Percentiles rank a stretch among this genome's conserved stretches.
Evolutionary conservation across 805 yeast genomes (phyloP).

Genomic region (Yueomyces sp.): DNA sequence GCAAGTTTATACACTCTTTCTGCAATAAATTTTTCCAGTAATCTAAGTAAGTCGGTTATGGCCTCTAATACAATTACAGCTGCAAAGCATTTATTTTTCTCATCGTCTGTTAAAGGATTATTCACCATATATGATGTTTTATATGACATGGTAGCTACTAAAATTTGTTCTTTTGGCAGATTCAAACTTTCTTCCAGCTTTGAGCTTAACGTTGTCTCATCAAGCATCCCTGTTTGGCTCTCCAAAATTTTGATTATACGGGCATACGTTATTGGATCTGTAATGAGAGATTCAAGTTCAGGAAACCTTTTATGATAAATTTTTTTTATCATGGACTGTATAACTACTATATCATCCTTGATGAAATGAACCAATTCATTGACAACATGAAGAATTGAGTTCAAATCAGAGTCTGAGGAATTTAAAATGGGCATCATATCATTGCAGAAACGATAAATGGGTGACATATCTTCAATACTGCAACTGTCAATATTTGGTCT

Average conservation of each 20-base stretch:
- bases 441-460: background rate
- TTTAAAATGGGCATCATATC: background rate
- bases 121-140: conserved; percentile 31
- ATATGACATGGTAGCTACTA: conserved; percentile 66
- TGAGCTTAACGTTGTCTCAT: background rate
- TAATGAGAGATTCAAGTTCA: conserved; percentile 52
- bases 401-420: conserved; percentile 2
- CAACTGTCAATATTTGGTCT: no score
- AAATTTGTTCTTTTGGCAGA: conserved; percentile 48
- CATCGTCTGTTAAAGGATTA: conserved; percentile 23
- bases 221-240: conserved; percentile 20
- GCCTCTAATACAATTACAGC: conserved; percentile 31
- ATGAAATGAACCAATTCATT: conserved; percentile 19
- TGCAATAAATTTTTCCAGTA: conserved; percentile 32
- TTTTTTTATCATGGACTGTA: conserved; percentile 36
- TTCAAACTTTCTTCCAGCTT: conserved; percentile 25
- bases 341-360: conserved; percentile 36
- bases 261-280: conserved; percentile 51
- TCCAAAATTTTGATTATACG: conserved; percentile 38
- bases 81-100: conserved; percentile 29
- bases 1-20: conserved; percentile 46
- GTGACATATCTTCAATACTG: background rate
- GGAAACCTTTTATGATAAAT: conserved; percentile 51
- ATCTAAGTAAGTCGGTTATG: conserved; percentile 25
- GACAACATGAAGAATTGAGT: conserved; percentile 41